Conservation (phyloP, 768 basidiomycete species). For the Filobasidium wieringae region DNA sequence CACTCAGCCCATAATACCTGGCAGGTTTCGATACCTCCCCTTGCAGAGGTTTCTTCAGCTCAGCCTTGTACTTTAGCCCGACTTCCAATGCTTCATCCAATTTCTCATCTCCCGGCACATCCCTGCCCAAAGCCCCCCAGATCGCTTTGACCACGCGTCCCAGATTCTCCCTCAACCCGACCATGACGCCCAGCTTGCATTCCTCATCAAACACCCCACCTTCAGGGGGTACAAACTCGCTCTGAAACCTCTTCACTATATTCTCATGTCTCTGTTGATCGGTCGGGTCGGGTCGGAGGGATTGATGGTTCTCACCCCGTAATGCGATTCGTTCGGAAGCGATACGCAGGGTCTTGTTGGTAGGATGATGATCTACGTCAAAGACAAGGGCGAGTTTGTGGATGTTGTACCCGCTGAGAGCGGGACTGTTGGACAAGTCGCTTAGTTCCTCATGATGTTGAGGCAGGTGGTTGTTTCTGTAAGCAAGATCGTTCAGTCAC, state of each 20-base stretch:
- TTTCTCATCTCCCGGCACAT: slow-evolving; percentile 48
- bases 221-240: slow-evolving; percentile 33
- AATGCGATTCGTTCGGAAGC: slow-evolving; percentile 60
- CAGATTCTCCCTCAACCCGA: slow-evolving; percentile 50
- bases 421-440: slow-evolving; percentile 42
- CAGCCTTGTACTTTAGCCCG: slow-evolving; percentile 43
- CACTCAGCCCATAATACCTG: slow-evolving; percentile 68
- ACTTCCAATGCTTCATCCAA: slow-evolving; percentile 47
- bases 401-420: slow-evolving; percentile 42
- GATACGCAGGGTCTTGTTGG: slow-evolving; percentile 56
- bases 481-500: neutral
- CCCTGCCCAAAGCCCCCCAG: slow-evolving; percentile 48
- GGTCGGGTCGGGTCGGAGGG: slow-evolving; percentile 51
- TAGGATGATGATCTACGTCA: slow-evolving; percentile 49
- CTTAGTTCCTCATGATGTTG: slow-evolving; percentile 67
- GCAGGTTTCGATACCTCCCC: slow-evolving; percentile 39
- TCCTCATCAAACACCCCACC: slow-evolving; percentile 50
- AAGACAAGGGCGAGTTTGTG: slow-evolving; percentile 75
- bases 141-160: slow-evolving; percentile 56
- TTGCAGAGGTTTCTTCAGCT: slow-evolving; percentile 37
- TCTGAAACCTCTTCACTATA: slow-evolving; percentile 71
- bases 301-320: slow-evolving; percentile 76
- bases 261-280: slow-evolving; percentile 55
- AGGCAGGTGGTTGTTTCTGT: slow-evolving; percentile 74
- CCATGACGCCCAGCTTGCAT: slow-evolving; percentile 43